These are phyloP conservation scores for Penicillium diatomitis DNA, from an alignment of 495 filamentous ascomycete species.

Conservation along the genomic window DNA sequence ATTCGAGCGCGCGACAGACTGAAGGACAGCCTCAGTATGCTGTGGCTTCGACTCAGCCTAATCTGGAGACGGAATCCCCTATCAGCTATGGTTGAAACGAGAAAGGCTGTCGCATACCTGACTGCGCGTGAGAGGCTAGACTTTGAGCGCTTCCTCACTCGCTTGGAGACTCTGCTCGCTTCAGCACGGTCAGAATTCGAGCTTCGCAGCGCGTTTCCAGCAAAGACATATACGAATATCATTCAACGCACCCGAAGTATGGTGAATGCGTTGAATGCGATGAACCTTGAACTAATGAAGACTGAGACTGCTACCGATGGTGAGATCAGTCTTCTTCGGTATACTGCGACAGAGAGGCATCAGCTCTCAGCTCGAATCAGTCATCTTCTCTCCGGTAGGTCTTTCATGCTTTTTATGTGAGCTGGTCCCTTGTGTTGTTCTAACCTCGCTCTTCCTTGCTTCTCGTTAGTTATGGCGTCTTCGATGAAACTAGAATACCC, in stretches of 20 bases:
- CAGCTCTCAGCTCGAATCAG: constrained; percentile 79
- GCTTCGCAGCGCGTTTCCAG: constrained; percentile 74
- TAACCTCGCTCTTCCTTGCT: constrained; percentile 2
- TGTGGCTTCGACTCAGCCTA: constrained; percentile 90
- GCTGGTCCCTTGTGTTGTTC: neutral
- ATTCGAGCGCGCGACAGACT: constrained; percentile 80
- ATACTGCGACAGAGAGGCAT: constrained; percentile 69
- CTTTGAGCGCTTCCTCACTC: constrained; percentile 51
- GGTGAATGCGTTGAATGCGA: constrained; percentile 87
- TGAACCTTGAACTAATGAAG: constrained; percentile 86
- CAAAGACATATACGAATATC: constrained; percentile 57
- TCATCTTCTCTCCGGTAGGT: constrained; percentile 75
- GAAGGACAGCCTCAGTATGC: constrained; percentile 71
- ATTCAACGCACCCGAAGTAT: constrained; percentile 71
- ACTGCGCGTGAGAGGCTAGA: constrained; percentile 70
- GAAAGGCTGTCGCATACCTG: constrained; percentile 56
- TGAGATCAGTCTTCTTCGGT: constrained; percentile 67
- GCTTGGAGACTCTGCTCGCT: constrained; percentile 61
- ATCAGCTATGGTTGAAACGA: constrained; percentile 51
- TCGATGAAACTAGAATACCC: constrained; percentile 92
- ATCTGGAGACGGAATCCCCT: constrained; percentile 97
- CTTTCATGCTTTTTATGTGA: too few relatives aligned
- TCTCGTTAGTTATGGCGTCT: constrained; percentile 63
- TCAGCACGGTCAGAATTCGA: constrained; percentile 75
- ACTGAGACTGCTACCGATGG: constrained; percentile 66